phyloP scores from a whole-genome alignment of 305 asterid genomes.

The Ajuga reptans region DNA sequence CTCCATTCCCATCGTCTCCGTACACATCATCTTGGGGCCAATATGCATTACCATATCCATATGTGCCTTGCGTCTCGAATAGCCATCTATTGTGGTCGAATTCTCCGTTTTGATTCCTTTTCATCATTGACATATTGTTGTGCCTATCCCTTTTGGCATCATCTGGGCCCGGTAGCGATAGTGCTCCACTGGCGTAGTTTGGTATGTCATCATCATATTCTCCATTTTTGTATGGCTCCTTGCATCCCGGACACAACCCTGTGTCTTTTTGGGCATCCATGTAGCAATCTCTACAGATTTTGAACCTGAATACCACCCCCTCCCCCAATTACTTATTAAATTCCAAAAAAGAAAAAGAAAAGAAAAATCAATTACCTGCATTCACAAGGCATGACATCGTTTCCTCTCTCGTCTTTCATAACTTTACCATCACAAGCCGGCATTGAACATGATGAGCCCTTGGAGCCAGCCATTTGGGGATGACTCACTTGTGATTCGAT shows the following conservation, averaged over 20 bases:
- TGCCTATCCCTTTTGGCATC: constrained; percentile 35
- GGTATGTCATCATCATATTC: constrained; percentile 54
- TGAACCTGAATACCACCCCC: constrained; percentile 19
- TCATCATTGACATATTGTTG: constrained; percentile 34
- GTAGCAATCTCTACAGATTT: constrained; percentile 48
- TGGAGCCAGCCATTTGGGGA: constrained; percentile 46
- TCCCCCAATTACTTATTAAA: neutral
- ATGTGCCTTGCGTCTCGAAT: constrained; percentile 45
- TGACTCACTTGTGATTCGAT: constrained; percentile 39
- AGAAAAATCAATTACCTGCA: constrained; percentile 23
- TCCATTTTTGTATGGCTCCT: constrained; percentile 39
- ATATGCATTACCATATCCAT: constrained; percentile 48
- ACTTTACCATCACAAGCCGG: constrained; percentile 44
- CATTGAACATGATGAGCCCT: constrained; percentile 42
- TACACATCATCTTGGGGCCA: constrained; percentile 36
- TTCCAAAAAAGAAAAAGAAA: too few relatives aligned
- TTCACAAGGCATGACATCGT: constrained; percentile 43
- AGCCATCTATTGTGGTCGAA: constrained; percentile 46
- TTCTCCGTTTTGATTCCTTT: constrained; percentile 39
- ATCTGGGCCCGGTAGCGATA: constrained; percentile 57
- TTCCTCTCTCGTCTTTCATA: constrained; percentile 40
- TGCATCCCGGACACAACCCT: constrained; percentile 44
- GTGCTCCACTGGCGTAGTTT: constrained; percentile 40
- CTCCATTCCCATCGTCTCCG: constrained; percentile 30
- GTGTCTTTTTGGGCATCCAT: constrained; percentile 47